A percentile compares a stretch with the other conserved stretches of the same genome.
Evolutionary conservation across 306 rosid genomes (phyloP).

Genomic region (Prunus salicina): DNA sequence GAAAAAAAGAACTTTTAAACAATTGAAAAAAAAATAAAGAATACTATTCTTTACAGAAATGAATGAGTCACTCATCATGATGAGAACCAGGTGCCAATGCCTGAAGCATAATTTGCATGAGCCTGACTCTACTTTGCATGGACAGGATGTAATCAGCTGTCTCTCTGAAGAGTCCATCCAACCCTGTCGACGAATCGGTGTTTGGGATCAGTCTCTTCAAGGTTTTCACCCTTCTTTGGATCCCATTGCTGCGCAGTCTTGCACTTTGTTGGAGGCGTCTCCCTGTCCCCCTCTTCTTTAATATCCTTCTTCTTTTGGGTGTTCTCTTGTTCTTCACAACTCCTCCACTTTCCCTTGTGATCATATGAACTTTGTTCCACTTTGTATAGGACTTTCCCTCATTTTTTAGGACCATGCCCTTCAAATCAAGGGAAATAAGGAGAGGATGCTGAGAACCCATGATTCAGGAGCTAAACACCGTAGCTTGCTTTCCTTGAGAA

Average conservation of each 20-base stretch:
- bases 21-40: background rate
- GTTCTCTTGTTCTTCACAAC: background rate
- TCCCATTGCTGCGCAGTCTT: conserved; percentile 32
- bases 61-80: conserved; percentile 5
- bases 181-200: conserved; percentile 32
- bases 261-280: conserved; percentile 20
- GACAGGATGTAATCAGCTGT: conserved; percentile 76
- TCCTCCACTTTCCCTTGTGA: conserved; percentile 12
- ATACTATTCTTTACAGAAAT: conserved; percentile 14
- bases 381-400: conserved; percentile 21
- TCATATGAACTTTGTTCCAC: conserved; percentile 31
- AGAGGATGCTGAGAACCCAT: conserved; percentile 63
- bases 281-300: conserved; percentile 43
- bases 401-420: conserved; percentile 13
- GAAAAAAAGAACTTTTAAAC: background rate
- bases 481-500: background rate
- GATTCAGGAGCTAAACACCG: background rate
- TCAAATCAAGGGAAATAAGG: conserved; percentile 31
- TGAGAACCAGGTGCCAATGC: conserved; percentile 40
- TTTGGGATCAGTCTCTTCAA: conserved; percentile 65
- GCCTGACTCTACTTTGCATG: conserved; percentile 66
- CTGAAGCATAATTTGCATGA: conserved; percentile 78
- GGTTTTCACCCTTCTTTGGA: conserved; percentile 57
- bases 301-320: conserved; percentile 24
- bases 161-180: conserved; percentile 79